These are phyloP conservation scores for Alternaria panax DNA, from an alignment of 2,329 filamentous ascomycete genomes.

Conservation along the genomic window DNA sequence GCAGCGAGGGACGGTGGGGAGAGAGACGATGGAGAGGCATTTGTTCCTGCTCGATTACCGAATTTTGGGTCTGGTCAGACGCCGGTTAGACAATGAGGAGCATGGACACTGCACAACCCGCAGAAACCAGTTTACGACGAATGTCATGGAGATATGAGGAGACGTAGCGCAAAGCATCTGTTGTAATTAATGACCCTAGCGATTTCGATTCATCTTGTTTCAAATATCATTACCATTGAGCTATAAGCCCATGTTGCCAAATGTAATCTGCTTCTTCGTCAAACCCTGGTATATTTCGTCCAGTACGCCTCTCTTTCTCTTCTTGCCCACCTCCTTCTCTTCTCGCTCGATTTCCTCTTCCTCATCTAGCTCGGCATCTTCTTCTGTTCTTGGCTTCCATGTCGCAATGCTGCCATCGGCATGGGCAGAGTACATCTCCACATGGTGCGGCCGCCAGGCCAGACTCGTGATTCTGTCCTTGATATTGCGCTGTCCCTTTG, in stretches of 20 bases:
- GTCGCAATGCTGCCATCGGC: slow-evolving; percentile 82
- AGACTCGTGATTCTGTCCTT: slow-evolving; percentile 71
- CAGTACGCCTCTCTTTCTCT: slow-evolving; percentile 77
- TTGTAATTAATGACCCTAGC: not conserved
- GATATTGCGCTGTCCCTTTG: slow-evolving; percentile 50
- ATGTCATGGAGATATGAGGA: not conserved
- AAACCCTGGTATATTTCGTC: slow-evolving; percentile 82
- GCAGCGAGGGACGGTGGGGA: slow-evolving; percentile 18
- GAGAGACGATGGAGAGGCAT: slow-evolving; percentile 24
- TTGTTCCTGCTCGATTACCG: slow-evolving; percentile 47
- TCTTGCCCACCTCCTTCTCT: slow-evolving; percentile 49
- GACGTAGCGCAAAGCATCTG: not conserved
- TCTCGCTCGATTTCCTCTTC: slow-evolving; percentile 50
- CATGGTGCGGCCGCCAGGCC: slow-evolving; percentile 74
- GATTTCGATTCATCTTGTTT: slow-evolving; percentile 1
- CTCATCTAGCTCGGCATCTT: slow-evolving; percentile 55
- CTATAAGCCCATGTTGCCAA: slow-evolving; percentile 36
- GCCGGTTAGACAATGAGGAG: not conserved
- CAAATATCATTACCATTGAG: not conserved
- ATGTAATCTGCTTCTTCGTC: slow-evolving; percentile 75
- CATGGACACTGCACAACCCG: not conserved
- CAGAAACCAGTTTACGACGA: not conserved
- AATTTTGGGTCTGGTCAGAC: slow-evolving; percentile 31
- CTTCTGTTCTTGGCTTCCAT: slow-evolving; percentile 71
- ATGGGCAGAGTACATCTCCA: slow-evolving; percentile 82